These are phyloP conservation scores for Nakaseomyces nivariensis DNA, from an alignment of 1,139 yeast species.

Conservation along the genomic window DNA sequence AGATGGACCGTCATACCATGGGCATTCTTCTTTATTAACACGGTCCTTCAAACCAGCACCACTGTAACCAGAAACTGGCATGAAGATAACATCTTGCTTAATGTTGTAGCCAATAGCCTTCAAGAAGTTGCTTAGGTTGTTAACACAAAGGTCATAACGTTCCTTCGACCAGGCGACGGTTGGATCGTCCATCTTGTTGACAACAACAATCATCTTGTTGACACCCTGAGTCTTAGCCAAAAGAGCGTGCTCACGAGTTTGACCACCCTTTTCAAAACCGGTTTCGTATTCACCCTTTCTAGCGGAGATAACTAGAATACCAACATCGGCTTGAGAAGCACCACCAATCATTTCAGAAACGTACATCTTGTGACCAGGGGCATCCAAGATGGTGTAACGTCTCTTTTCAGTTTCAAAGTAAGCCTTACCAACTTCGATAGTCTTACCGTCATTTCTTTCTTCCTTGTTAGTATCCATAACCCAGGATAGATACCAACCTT, in stretches of 20 bases:
- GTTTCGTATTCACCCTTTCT: conserved; percentile 94
- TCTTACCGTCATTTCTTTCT: conserved; percentile 97
- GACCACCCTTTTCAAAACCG: conserved; percentile 90
- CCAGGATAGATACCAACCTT: conserved; percentile 99
- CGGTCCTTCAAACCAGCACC: conserved; percentile 95
- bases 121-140: conserved; percentile 65
- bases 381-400: conserved; percentile 94
- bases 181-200: conserved; percentile 98
- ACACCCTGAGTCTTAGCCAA: conserved; percentile 89
- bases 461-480: conserved; percentile 99
- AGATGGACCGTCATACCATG: conserved; percentile 94
- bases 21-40: conserved; percentile 58
- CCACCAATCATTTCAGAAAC: conserved; percentile 99
- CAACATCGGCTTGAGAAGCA: conserved; percentile 96
- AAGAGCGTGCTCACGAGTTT: conserved; percentile 89
- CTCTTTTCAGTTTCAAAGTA: conserved; percentile 96
- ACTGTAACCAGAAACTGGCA: conserved; percentile 98
- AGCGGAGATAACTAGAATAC: conserved; percentile 82
- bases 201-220: conserved; percentile 79
- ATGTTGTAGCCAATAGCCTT: conserved; percentile 81
- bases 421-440: conserved; percentile 97
- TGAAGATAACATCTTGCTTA: conserved; percentile 73
- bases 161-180: conserved; percentile 94
- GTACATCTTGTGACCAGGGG: conserved; percentile 98
- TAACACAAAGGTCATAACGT: conserved; percentile 91